These are phyloP conservation scores for Ajuga reptans DNA, from an alignment of 305 asterid species.

Conservation along the genomic window DNA sequence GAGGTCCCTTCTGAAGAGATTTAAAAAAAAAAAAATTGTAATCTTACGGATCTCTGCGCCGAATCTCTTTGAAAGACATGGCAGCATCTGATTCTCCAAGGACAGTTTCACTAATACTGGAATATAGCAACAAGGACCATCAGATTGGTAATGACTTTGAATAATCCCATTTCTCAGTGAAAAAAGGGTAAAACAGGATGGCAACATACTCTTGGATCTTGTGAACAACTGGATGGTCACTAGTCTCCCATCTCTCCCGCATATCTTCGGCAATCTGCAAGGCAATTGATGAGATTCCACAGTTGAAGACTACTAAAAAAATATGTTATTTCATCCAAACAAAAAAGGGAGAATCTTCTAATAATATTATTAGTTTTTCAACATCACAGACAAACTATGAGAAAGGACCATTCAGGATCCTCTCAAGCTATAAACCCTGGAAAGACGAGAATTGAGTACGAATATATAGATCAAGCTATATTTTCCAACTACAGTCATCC, in stretches of 20 bases:
- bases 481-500: too few relatives aligned
- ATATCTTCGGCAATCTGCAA: conserved; percentile 84
- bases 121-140: conserved; percentile 18
- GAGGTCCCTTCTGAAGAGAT: not conserved
- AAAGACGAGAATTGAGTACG: too few relatives aligned
- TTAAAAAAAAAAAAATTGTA: not conserved
- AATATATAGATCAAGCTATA: too few relatives aligned
- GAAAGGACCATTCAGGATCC: not conserved
- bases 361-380: not conserved
- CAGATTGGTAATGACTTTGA: conserved; percentile 9
- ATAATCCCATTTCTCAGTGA: not conserved
- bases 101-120: conserved; percentile 80
- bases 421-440: not conserved
- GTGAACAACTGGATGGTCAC: conserved; percentile 89
- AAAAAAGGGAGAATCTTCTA: not conserved
- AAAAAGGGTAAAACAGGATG: conserved; percentile 11
- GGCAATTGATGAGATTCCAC: not conserved
- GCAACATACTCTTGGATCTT: conserved; percentile 76
- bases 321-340: not conserved
- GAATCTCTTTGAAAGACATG: conserved; percentile 87
- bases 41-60: conserved; percentile 86
- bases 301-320: not conserved
- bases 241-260: conserved; percentile 92
- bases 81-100: conserved; percentile 93
- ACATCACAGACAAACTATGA: not conserved